phyloP scores from a whole-genome alignment of 2,329 filamentous ascomycete genomes.

The Paecilomyces formosus region DNA sequence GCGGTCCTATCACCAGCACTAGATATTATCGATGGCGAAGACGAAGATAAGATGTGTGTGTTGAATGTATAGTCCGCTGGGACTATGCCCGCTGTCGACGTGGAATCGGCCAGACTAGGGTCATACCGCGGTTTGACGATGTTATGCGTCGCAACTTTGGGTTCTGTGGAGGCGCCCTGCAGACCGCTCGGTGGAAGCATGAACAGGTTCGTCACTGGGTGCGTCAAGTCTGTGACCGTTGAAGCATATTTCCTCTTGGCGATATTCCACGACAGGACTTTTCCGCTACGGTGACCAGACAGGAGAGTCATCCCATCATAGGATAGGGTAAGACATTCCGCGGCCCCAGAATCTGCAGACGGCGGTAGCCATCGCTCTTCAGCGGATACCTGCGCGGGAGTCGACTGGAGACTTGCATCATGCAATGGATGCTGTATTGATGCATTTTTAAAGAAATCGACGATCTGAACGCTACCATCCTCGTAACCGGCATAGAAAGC shows the following conservation, averaged over 20 bases:
- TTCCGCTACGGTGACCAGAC: slow-evolving; percentile 74
- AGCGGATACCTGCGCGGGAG: slow-evolving; percentile 33
- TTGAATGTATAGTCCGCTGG: slow-evolving; percentile 37
- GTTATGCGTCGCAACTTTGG: slow-evolving; percentile 47
- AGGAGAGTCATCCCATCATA: slow-evolving; percentile 76
- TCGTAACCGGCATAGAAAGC: slow-evolving; percentile 75
- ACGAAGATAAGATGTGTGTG: slow-evolving; percentile 25
- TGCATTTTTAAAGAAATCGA: slow-evolving; percentile 62
- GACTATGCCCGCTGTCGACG: slow-evolving; percentile 26
- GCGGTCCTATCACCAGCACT: slow-evolving; percentile 3
- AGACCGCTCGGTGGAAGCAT: slow-evolving; percentile 58
- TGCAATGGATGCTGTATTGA: slow-evolving; percentile 32
- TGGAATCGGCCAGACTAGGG: slow-evolving; percentile 28
- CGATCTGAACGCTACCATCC: slow-evolving; percentile 69
- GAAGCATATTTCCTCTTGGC: slow-evolving; percentile 61
- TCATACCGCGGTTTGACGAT: slow-evolving; percentile 67
- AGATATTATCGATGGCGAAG: slow-evolving; percentile 5
- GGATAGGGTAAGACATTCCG: slow-evolving; percentile 62
- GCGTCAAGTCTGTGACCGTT: slow-evolving; percentile 64
- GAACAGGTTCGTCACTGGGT: slow-evolving; percentile 73
- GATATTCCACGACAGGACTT: slow-evolving; percentile 73
- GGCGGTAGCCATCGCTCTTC: slow-evolving; percentile 43
- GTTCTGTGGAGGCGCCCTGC: slow-evolving; percentile 21
- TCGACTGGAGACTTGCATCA: slow-evolving; percentile 27
- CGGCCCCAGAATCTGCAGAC: slow-evolving; percentile 58